phyloP scores from a whole-genome alignment of 1,139 yeast species.

The Saccharomyces hybrid region DNA sequence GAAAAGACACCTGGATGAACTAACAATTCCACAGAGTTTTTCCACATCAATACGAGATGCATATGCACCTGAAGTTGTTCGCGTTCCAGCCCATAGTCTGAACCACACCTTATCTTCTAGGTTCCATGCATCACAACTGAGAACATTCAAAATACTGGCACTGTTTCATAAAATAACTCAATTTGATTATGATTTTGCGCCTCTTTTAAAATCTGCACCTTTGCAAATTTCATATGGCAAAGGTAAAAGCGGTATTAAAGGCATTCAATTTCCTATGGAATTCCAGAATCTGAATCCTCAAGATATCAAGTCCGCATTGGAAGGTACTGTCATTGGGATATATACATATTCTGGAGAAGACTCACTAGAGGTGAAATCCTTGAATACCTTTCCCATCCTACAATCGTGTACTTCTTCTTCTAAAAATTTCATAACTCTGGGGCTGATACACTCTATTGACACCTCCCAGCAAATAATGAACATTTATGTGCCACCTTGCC shows the following conservation, averaged over 20 bases:
- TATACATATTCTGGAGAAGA: conserved; percentile 25
- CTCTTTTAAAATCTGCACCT: conserved; percentile 45
- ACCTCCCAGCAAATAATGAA: conserved; percentile 37
- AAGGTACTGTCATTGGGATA: conserved; percentile 49
- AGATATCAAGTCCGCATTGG: conserved; percentile 43
- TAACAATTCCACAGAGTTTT: conserved; percentile 22
- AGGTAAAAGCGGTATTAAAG: conserved; percentile 21
- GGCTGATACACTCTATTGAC: conserved; percentile 60
- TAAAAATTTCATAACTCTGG: conserved; percentile 37
- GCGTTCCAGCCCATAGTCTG: conserved; percentile 12
- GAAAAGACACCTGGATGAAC: conserved; percentile 22
- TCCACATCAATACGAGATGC: conserved; percentile 13
- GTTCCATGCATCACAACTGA: conserved; percentile 40
- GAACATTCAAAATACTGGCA: conserved; percentile 44
- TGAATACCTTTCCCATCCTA: conserved; percentile 17
- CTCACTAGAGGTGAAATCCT: conserved; percentile 2
- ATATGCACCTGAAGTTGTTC: conserved; percentile 17
- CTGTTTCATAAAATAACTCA: conserved; percentile 44
- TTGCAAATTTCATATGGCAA: conserved; percentile 41
- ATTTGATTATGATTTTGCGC: conserved; percentile 42
- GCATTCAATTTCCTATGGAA: conserved; percentile 33
- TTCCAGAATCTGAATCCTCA: conserved; percentile 34
- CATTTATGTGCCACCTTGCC: conserved; percentile 46
- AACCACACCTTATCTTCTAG: conserved; percentile 7
- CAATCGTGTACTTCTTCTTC: neutral